Percentiles rank a stretch among this genome's conserved stretches.
phyloP scores from a whole-genome alignment of 805 yeast species.

The Ogataea minuta region DNA sequence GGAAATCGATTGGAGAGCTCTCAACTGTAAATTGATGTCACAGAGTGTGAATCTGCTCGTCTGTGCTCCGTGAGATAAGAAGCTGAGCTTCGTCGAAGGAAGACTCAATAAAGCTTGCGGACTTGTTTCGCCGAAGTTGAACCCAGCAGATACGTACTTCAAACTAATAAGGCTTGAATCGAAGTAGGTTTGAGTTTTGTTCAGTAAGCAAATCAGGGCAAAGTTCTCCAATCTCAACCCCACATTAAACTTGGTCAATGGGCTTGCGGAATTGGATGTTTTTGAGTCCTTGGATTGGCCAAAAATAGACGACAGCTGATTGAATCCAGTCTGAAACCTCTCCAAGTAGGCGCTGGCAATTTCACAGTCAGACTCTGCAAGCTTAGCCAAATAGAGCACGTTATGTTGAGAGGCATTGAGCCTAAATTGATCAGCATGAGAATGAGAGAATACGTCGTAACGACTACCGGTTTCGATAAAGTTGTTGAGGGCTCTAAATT shows the following conservation, averaged over 20 bases:
- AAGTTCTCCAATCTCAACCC: conserved; percentile 10
- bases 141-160: conserved; percentile 19
- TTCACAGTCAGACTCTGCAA: conserved; percentile 13
- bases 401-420: conserved; percentile 16
- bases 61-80: conserved; percentile 34
- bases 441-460: conserved; percentile 6
- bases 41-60: conserved; percentile 40
- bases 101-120: conserved; percentile 40
- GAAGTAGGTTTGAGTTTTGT: conserved; percentile 16
- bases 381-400: conserved; percentile 9
- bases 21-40: conserved; percentile 46
- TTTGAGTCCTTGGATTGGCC: background rate
- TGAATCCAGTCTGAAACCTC: background rate
- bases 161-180: conserved; percentile 15
- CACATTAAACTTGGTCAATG: conserved; percentile 2
- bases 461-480: background rate
- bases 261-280: background rate
- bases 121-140: conserved; percentile 15
- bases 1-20: conserved; percentile 40
- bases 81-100: conserved; percentile 42
- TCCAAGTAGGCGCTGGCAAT: background rate
- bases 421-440: conserved; percentile 19
- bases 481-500: conserved; percentile 8
- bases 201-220: conserved; percentile 14
- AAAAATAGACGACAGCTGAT: background rate